phyloP scores from a whole-genome alignment of 306 rosid genomes.

The Quercus engelmannii region DNA sequence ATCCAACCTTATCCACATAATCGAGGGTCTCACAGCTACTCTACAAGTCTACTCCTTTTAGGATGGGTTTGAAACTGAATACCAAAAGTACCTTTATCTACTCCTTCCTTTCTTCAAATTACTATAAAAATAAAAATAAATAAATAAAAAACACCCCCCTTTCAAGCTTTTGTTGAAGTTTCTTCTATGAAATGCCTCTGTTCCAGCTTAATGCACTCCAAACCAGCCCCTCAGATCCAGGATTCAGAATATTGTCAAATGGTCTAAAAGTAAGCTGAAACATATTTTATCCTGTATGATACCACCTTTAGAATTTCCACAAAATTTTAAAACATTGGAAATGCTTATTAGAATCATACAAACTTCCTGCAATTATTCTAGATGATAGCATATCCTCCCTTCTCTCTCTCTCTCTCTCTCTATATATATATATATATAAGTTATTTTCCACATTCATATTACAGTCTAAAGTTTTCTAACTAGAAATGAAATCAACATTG shows the following conservation, averaged over 20 bases:
- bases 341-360: not conserved
- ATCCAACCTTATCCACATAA: too few species aligned
- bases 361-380: not conserved
- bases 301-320: constrained; percentile 1
- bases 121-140: too few species aligned
- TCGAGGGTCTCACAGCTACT: too few species aligned
- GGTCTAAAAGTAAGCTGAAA: not conserved
- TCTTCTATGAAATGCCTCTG: not conserved
- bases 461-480: not conserved
- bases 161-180: not conserved
- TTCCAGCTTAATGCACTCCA: not conserved
- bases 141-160: not conserved
- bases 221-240: not conserved
- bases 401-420: constrained; percentile 1
- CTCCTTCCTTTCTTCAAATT: too few species aligned
- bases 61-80: too few species aligned
- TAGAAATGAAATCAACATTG: not conserved
- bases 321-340: not conserved
- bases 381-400: not conserved
- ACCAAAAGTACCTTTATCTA: too few species aligned
- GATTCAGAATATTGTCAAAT: not conserved
- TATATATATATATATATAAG: not conserved
- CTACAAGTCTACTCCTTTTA: too few species aligned
- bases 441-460: not conserved
- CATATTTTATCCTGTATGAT: not conserved